These are phyloP conservation scores for Cryphonectria parasitica DNA, from an alignment of 2,329 filamentous ascomycete genomes.

Conservation along the genomic window DNA sequence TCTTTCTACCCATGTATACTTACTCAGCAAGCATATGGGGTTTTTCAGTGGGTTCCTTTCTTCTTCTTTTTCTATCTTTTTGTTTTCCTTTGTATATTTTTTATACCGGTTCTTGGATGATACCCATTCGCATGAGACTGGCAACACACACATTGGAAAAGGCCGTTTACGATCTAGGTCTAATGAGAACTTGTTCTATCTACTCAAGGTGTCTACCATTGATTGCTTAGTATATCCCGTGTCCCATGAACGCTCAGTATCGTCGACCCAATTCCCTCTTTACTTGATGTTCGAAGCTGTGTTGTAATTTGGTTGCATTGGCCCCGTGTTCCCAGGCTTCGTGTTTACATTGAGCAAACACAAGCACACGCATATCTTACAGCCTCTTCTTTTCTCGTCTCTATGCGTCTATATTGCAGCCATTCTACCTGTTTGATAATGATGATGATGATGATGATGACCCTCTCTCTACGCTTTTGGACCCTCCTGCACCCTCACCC, in stretches of 20 bases:
- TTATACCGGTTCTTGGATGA: neutral
- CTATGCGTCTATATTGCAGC: neutral
- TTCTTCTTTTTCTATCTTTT: neutral
- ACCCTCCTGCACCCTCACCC: constrained; percentile 28
- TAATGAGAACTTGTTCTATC: neutral
- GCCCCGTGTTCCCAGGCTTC: neutral
- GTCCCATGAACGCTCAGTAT: neutral
- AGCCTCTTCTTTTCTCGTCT: neutral
- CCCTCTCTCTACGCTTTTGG: neutral
- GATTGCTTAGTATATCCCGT: neutral
- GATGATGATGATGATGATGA: too few relatives aligned
- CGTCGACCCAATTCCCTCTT: too few relatives aligned
- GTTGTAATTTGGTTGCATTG: neutral
- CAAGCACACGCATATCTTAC: neutral
- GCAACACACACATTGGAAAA: constrained; percentile 2
- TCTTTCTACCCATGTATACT: neutral
- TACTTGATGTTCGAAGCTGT: neutral
- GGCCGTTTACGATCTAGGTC: neutral
- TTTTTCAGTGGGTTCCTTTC: neutral
- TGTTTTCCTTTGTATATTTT: neutral
- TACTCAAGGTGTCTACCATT: neutral
- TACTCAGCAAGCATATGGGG: neutral
- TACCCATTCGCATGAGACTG: constrained; percentile 16
- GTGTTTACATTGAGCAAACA: neutral
- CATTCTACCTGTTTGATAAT: neutral